phyloP scores from a whole-genome alignment of 352 stramenopile genomes.

The Phytophthora foliorum region DNA sequence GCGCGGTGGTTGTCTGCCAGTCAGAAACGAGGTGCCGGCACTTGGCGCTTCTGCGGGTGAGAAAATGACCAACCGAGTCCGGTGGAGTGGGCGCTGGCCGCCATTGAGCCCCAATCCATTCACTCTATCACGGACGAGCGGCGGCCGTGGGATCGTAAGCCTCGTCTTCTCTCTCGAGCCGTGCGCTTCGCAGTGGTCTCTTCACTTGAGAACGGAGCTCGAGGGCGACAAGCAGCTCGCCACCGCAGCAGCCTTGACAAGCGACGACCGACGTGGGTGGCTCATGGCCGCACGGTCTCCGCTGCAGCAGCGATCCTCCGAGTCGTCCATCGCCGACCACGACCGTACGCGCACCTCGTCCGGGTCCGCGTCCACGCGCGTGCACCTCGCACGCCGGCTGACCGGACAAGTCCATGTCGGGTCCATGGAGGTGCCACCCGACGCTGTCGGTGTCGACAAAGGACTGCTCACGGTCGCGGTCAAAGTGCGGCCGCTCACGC shows the following conservation, averaged over 20 bases:
- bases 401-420: conserved; percentile 46
- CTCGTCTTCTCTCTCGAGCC: conserved; percentile 30
- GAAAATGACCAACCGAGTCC: conserved; percentile 45
- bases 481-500: conserved; percentile 45
- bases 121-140: conserved; percentile 37
- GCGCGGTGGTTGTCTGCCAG: conserved; percentile 26
- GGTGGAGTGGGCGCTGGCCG: conserved; percentile 13
- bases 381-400: conserved; percentile 40
- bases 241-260: neutral
- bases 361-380: conserved; percentile 25
- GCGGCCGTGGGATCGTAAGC: conserved; percentile 45
- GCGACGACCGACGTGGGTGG: neutral
- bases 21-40: conserved; percentile 33
- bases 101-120: conserved; percentile 38
- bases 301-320: conserved; percentile 31
- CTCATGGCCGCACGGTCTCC: conserved; percentile 26
- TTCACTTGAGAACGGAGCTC: conserved; percentile 50
- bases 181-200: conserved; percentile 30
- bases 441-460: conserved; percentile 21
- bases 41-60: conserved; percentile 20
- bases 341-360: conserved; percentile 32
- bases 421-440: conserved; percentile 28
- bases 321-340: conserved; percentile 25
- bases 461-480: conserved; percentile 32
- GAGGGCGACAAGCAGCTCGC: conserved; percentile 10